phyloP scores from a whole-genome alignment of 805 yeast species.

The Isabelozyma heimii region DNA sequence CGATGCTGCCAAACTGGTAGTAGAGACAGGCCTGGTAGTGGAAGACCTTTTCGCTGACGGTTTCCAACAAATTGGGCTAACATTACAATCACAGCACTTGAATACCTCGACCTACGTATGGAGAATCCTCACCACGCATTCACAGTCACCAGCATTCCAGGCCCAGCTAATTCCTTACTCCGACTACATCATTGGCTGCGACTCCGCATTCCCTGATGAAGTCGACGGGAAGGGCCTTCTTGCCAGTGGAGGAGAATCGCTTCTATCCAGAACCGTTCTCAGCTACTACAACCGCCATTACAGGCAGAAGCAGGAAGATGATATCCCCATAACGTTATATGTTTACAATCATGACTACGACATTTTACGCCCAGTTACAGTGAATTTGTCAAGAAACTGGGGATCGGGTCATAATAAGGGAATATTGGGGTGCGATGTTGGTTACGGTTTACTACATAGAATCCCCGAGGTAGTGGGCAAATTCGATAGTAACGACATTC shows the following conservation, averaged over 20 bases:
- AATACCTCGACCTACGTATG: conserved; percentile 79
- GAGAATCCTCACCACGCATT: conserved; percentile 74
- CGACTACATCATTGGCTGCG: conserved; percentile 80
- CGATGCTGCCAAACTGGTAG: conserved; percentile 9
- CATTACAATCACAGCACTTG: conserved; percentile 76
- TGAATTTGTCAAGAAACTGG: conserved; percentile 64
- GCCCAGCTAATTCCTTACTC: conserved; percentile 83
- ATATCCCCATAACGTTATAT: conserved; percentile 38
- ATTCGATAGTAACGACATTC: conserved; percentile 35
- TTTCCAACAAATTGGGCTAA: conserved; percentile 58
- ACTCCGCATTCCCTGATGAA: conserved; percentile 60
- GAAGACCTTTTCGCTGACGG: conserved; percentile 20
- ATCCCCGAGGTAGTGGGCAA: conserved; percentile 67
- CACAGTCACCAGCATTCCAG: conserved; percentile 74
- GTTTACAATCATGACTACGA: conserved; percentile 90
- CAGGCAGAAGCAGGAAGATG: conserved; percentile 29
- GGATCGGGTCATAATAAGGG: conserved; percentile 66
- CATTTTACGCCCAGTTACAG: conserved; percentile 80
- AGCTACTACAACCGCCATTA: conserved; percentile 50
- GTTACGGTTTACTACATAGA: conserved; percentile 85
- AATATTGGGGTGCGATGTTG: conserved; percentile 89
- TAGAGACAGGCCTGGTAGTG: conserved; percentile 12
- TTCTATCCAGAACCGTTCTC: conserved; percentile 64
- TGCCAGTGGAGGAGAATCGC: conserved; percentile 83
- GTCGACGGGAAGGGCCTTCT: conserved; percentile 56